Evolutionary conservation across 129 eudicot species (phyloP), one percentile per base, ranked within the genome.

Genomic region (Logfia minima): DNA sequence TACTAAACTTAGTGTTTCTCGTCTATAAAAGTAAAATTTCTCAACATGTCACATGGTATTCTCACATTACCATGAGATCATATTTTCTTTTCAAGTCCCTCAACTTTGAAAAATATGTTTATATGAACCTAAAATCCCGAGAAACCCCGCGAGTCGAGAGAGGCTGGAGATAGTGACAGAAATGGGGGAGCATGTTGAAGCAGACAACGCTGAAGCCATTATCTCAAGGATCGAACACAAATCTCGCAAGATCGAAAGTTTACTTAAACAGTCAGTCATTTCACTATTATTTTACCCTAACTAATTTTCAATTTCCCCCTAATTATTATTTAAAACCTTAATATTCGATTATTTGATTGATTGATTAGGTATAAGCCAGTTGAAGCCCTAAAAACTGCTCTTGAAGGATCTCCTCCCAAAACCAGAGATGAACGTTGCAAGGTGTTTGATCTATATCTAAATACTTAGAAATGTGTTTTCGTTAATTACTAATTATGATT

Each of bases 191-290:
- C 89, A 86, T 69, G 84, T 90, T 31, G 96, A 88, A 85, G 90
- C 94, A 75, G 96, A 93, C 81, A 88, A 93, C 82, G 96, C 96
- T 52, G 98, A 93, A 82, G 97, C 96, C 68, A 90, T 93, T 5
- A 88, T 93, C 83, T 71, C 88, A 77, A 86, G 93, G 75, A 93
- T 90, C 71, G 97, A 93, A 56, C 97, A 93, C 82, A 93, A 93
- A 64, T 88, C 97, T 35, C 87, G 88, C 86, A 93, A 93, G 90
- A 90, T 93, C 84, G 97, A 93, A 61, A 81, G 86, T 71, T 78
- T 93, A 72, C 92, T 93, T 84, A 93, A 88, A 78, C 98, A 90
- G 98, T 93, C n/a, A 78, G 34, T 66, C 14, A 16, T 16, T 35
- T 26, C 4, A n/a, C 28, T n/a, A n/a, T 21, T 2, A 58, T 58